These are phyloP conservation scores for Neurospora crassa DNA, from an alignment of 2,329 filamentous ascomycete genomes.

Conservation along the genomic window DNA sequence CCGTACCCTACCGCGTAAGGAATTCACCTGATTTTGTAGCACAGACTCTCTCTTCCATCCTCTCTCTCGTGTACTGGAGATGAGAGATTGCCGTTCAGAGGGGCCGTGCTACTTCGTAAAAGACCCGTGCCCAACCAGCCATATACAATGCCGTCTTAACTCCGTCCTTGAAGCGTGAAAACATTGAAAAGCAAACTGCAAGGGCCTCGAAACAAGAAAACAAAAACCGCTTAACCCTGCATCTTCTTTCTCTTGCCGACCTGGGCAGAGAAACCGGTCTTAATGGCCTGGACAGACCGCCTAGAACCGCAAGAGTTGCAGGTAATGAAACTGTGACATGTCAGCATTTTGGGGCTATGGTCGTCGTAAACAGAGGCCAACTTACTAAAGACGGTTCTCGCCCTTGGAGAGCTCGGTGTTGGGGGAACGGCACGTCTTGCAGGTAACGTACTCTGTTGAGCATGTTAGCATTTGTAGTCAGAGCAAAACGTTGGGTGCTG, in stretches of 20 bases:
- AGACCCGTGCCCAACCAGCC: neutral
- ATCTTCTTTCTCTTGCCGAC: conserved; percentile 98
- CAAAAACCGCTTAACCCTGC: conserved; percentile 50
- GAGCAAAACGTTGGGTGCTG: neutral
- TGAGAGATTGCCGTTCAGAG: neutral
- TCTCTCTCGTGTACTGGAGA: neutral
- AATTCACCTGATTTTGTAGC: neutral
- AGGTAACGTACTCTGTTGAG: conserved; percentile 89
- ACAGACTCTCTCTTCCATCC: neutral
- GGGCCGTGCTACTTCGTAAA: neutral
- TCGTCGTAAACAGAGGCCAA: neutral
- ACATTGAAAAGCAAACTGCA: conserved; percentile 7
- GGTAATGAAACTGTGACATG: conserved; percentile 62
- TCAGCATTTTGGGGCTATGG: neutral
- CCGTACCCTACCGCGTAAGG: neutral
- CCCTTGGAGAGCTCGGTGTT: conserved; percentile 97
- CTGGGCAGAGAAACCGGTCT: conserved; percentile 99
- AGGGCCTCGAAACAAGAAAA: conserved; percentile 5
- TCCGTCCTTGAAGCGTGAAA: conserved; percentile 7
- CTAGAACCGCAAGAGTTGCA: conserved; percentile 82
- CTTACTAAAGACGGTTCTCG: conserved; percentile 82
- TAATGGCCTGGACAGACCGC: conserved; percentile 92
- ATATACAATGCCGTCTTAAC: conserved; percentile 9
- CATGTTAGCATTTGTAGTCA: conserved; percentile 21
- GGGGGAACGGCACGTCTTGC: conserved; percentile 93